Base-by-base conservation (phyloP, 2,329 filamentous ascomycete species). In the Hymenoscyphus salicellus region DNA sequence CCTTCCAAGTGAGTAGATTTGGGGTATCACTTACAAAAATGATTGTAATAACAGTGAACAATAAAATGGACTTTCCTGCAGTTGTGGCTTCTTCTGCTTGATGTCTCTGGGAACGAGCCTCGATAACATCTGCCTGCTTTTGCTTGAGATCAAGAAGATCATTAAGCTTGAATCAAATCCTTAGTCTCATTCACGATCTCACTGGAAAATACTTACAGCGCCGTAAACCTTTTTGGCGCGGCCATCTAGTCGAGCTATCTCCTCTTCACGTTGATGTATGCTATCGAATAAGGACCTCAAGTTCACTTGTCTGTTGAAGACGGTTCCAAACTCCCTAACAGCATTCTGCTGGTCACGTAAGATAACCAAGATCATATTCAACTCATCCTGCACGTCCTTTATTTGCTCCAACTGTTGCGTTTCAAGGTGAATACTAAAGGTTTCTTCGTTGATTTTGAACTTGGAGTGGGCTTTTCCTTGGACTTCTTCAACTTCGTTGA, bases 71-170 rank as follows among this genome's bases (percentile, higher is more conserved):
- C 20, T 46, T 46, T 46, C 43, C 43, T 20, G 16, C 16, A 16
- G 43, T 46, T 16, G 43, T 46, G 20, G 43, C 20, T 10, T 46
- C 43, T 20, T 46, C 43, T 16, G 43, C 43, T 46, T 46, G 43
- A 20, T 46, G 43, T 46, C 43, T 46, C 20, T 46, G 43, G 43
- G 43, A 46, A 20, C 43, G 43, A 17, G 43, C 43, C 43, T 46
- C 43, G 43, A 20, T 20, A 20, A 46, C 43, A 46, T 46, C 8
- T 46, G 43, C 43, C 20, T 46, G 43, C 43, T 46, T 46, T 46
- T 46, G 43, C 20, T 46, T 46, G 43, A 46, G 43, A 46, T 46
- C 43, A 46, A 46, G 43, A 46, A 46, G 43, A 46, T 46, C 43
- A 17, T 46, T 46, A 10, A 46, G 43, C 43, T 46, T 16, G 43